Evolutionary conservation across 129 eudicot species (phyloP).

Genomic region (Tanacetum coccineum): DNA sequence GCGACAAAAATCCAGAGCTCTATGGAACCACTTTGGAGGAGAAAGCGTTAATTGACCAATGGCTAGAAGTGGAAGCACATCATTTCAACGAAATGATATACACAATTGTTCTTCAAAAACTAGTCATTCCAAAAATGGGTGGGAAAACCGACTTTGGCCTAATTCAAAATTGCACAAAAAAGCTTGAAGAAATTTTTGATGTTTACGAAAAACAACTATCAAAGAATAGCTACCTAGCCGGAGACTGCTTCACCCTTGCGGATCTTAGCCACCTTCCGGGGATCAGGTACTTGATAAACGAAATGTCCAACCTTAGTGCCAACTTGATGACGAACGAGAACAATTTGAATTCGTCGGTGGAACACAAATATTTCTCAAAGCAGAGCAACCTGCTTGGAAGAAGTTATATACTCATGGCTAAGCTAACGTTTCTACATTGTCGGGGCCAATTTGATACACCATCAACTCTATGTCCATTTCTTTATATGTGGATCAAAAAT

Average conservation of each 20-base stretch:
- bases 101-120: constrained; percentile 60
- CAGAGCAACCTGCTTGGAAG: constrained; percentile 74
- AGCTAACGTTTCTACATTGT: too few relatives aligned
- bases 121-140: constrained; percentile 66
- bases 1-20: constrained; percentile 33
- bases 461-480: too few relatives aligned
- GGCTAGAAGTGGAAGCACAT: constrained; percentile 85
- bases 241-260: constrained; percentile 55
- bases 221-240: constrained; percentile 49
- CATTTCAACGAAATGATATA: constrained; percentile 64
- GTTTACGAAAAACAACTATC: constrained; percentile 62
- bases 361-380: constrained; percentile 53
- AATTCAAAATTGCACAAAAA: constrained; percentile 35
- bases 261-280: constrained; percentile 77
- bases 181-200: constrained; percentile 58
- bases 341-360: constrained; percentile 77
- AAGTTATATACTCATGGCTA: constrained; percentile 43
- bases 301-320: constrained; percentile 46
- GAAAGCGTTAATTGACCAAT: constrained; percentile 72
- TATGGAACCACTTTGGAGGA: constrained; percentile 69
- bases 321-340: constrained; percentile 51
- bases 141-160: constrained; percentile 40
- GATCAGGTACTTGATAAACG: constrained; percentile 54
- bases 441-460: too few relatives aligned
- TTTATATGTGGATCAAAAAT: too few relatives aligned